phyloP scores from a whole-genome alignment of 306 rosid species.

The Albizia julibrissin region DNA sequence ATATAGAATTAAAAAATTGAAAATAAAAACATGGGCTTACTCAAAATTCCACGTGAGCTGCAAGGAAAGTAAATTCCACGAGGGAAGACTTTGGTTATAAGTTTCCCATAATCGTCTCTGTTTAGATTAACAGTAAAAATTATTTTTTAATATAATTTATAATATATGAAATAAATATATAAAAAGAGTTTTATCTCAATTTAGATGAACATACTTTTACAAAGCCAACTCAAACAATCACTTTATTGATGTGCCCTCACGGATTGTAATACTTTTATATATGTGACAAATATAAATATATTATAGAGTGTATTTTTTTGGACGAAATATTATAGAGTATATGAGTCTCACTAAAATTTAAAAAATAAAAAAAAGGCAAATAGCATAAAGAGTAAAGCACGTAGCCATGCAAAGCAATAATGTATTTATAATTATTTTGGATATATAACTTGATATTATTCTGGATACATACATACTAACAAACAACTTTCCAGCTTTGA shows the following conservation, averaged over 20 bases:
- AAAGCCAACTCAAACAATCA: no score
- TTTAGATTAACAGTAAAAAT: no score
- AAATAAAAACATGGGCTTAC: no score
- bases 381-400: not conserved
- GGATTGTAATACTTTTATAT: not conserved
- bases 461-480: not conserved
- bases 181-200: no score
- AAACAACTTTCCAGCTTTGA: not conserved
- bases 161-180: no score
- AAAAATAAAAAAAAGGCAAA: not conserved
- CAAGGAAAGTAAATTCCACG: not conserved
- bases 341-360: not conserved
- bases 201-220: no score
- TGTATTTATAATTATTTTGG: not conserved
- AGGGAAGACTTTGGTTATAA: not conserved
- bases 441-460: not conserved
- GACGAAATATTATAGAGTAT: not conserved
- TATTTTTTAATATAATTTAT: no score
- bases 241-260: not conserved
- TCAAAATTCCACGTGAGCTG: not conserved
- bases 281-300: not conserved
- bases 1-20: no score
- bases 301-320: not conserved
- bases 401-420: not conserved
- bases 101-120: not conserved